A percentile compares a stretch with the other conserved stretches of the same genome.
These are phyloP conservation scores for Phlebiopsis gigantea DNA, from an alignment of 768 basidiomycete species.

Conservation along the genomic window DNA sequence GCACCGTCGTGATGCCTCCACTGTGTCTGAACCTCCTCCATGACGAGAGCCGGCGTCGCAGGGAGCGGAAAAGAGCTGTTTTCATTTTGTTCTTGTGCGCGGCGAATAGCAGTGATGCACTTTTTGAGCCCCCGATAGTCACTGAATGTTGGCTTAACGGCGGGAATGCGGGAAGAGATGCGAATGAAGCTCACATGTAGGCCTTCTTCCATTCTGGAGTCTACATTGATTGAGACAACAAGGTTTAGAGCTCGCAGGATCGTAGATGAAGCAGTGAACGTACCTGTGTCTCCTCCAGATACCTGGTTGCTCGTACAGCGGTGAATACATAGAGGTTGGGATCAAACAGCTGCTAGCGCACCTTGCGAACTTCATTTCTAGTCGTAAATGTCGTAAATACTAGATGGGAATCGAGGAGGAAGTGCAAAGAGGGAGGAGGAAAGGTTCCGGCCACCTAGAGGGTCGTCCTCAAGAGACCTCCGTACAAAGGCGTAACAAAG, in stretches of 20 bases:
- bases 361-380: conserved; percentile 58
- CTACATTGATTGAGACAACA: conserved; percentile 29
- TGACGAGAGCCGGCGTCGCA: conserved; percentile 6
- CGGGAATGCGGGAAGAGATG: background rate
- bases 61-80: conserved; percentile 2
- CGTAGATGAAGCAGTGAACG: background rate
- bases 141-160: conserved; percentile 30
- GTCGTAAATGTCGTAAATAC: background rate
- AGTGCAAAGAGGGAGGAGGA: background rate
- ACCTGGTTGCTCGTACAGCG: too few relatives aligned
- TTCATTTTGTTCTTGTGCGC: conserved; percentile 12
- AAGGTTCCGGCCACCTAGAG: background rate
- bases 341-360: too few relatives aligned
- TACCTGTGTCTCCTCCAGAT: conserved; percentile 68
- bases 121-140: conserved; percentile 73
- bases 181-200: conserved; percentile 45
- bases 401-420: background rate
- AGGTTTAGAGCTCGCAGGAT: background rate
- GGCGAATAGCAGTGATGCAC: conserved; percentile 49
- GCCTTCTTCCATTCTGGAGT: conserved; percentile 72
- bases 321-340: too few relatives aligned
- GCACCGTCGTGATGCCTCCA: background rate
- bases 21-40: background rate
- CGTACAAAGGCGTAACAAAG: background rate
- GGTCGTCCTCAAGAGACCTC: background rate